Percentiles rank a stretch among this genome's conserved stretches.
Evolutionary conservation across 805 yeast species (phyloP).

Genomic region (Saturnispora halmiae): DNA sequence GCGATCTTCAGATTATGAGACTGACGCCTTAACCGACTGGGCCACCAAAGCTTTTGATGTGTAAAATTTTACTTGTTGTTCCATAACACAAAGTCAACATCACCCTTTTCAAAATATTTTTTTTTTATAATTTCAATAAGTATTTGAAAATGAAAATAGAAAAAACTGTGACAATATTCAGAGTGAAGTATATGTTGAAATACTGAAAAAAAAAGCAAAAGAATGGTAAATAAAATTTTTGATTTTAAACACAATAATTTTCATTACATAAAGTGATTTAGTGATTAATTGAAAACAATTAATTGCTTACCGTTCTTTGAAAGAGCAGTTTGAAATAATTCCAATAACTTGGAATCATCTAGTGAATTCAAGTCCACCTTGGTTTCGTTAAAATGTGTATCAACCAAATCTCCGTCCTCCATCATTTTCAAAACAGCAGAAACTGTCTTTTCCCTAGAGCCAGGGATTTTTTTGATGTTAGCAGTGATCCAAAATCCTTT

Average conservation of each 20-base stretch:
- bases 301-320: conserved; percentile 36
- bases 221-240: too few relatives aligned
- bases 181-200: too few relatives aligned
- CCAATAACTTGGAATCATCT: conserved; percentile 34
- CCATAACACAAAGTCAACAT: too few relatives aligned
- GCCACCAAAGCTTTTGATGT: conserved; percentile 25
- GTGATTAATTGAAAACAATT: conserved; percentile 23
- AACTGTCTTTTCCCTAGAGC: conserved; percentile 47
- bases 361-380: conserved; percentile 26
- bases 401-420: conserved; percentile 44
- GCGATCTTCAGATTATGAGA: conserved; percentile 29
- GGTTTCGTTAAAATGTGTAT: conserved; percentile 37
- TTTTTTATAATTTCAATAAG: too few relatives aligned
- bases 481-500: conserved; percentile 92
- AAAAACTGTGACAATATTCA: too few relatives aligned
- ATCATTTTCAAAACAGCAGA: conserved; percentile 48
- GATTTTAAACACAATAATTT: too few relatives aligned
- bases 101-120: too few relatives aligned
- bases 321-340: conserved; percentile 37
- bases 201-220: too few relatives aligned
- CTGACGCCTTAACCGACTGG: conserved; percentile 32
- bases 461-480: conserved; percentile 51
- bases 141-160: too few relatives aligned
- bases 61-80: not conserved
- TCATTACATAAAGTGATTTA: too few relatives aligned